Base-by-base conservation (phyloP, 768 basidiomycete species). In the Fomitopsis pulvina region DNA sequence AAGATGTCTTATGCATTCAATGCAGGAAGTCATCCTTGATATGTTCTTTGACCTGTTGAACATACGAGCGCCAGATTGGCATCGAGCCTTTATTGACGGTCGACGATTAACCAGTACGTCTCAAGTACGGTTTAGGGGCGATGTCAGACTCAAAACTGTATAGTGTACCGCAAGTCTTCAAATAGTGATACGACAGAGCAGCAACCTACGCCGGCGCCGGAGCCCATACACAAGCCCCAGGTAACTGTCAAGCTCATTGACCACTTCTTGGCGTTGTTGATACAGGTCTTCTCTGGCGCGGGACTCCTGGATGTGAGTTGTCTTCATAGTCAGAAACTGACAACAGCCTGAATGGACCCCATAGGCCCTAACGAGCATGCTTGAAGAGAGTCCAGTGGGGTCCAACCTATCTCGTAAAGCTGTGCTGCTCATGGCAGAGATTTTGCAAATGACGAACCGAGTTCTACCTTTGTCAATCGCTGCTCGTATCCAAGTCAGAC, bases 11-110 rank as follows among this genome's bases (percentile, higher is more conserved):
- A 46, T 40, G 2, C 16, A 40, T 18, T 25, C 29, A 21, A 40
- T 61, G 16, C 58, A 96, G 94, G 95, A 97, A 71, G 80, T 92
- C 26, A 74, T 97, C 29, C 71, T 98, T 46, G 92, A 98, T 57
- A 86, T 96, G 80, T 87, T 98, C 59, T 97, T 97, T 59, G 88
- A 91, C 53, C 74, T 94, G 16, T 70, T 99, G 18, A 90, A 92
- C 49, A 94, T 98, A 67, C 90, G 90, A 64, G 78, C 87, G 0
- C 89, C 92, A 1, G 86, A 87, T 40, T 97, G 94, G 92, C 90
- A 91, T 63, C 80, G 91, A 59, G 87, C 90, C 0, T 97, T 95
- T 60, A 85, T 96, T 29, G 86, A 86, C 49, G 93, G 92, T 10
- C 80, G 89, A 42, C 76, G 93, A 25, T 67, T 96, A 47, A 95